Evolutionary conservation across 1,139 yeast genomes (phyloP), one percentile per base, ranked within the genome.

Genomic region (Blastobotrys elegans): DNA sequence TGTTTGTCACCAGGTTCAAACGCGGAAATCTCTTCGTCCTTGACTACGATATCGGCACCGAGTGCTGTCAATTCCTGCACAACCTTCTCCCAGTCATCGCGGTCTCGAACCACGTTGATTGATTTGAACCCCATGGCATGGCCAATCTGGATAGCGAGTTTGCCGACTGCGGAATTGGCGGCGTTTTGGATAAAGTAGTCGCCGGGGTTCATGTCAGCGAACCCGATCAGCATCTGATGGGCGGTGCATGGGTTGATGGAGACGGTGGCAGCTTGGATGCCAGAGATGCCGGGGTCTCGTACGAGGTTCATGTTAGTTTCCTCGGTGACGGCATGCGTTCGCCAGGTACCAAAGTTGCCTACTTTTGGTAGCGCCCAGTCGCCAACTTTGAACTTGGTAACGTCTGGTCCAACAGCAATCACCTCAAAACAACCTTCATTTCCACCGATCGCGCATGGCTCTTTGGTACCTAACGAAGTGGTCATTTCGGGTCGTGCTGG

Each of bases 161-260:
- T 82, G n/a, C 97, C 96, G 11, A 92, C 98, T 20, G 94, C 95
- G 6, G 96, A 87, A 56, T 88, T 92, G 35, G 96, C 97, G 32
- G 96, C 98, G 62, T 92, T 92, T 68, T 92, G 98, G 54, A 94
- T 81, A 58, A 92, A 78, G 96, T 96, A 92, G 65, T 92, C 97
- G 10, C 90, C 92, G 2, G 80, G 61, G 43, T 70, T 56, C 65
- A 86, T 74, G 43, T 79, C 73, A 42, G 74, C 76, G 62, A 79
- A 87, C 63, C 82, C 77, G 22, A 82, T 82, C 52, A 92, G 82
- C 86, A 94, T 77, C 66, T 88, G 86, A 61, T 81, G 86, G 0
- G 98, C 98, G 7, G 97, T 87, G 51, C 86, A 76, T 2, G 98
- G 97, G 64, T 92, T 92, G 46, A 94, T 97, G 10, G 87, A 73